Evolutionary conservation across 2,329 filamentous ascomycete genomes (phyloP), one percentile per base, ranked within the genome.

Genomic region (Eurotiales sp.): DNA sequence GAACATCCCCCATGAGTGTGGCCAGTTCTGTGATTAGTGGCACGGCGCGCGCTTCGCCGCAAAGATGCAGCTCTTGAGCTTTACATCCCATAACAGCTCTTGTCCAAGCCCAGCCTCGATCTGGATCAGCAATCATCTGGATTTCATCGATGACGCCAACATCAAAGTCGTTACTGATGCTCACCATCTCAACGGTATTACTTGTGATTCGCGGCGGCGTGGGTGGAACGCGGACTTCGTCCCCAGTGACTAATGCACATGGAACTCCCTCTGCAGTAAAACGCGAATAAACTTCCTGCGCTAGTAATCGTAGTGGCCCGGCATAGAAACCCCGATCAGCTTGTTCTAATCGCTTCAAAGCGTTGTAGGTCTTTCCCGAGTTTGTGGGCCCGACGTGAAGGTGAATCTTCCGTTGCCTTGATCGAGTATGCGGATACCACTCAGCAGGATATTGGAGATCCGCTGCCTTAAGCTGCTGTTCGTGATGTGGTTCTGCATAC

Each of bases 91-190:
- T 76, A 12, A 97, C 77, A 2, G 93, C 93, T 61, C 90, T 83
- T 1, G 91, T 96, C 93, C 93, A 99, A 2, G 90, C 91, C 85
- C 87, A 95, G 1, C 95, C 93, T 59, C 93, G 85, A 0, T 89
- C 82, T 0, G 67, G 56, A 61, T 90, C 85, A 14, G 83, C 85
- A 59, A 99, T 89, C 93, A 99, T 97, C 70, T 99, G 93, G 52
- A 99, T 97, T 73, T 99, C 93, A 64, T 99, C 93, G 56, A 99
- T 92, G 58, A 99, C 92, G 1, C 90, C 92, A 30, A 99, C 91
- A 37, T 97, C 92, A 25, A 88, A 83, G 2, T 68, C 66, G 3
- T 70, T 70, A 44, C 77, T 76, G 17, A 83, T 59, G 6, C 80
- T 80, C 21, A 85, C 78, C 86, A 99, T 99, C 68, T 99, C 93